These are phyloP conservation scores for Ceratocystis ficicola DNA, from an alignment of 2,329 filamentous ascomycete genomes.

Conservation along the genomic window DNA sequence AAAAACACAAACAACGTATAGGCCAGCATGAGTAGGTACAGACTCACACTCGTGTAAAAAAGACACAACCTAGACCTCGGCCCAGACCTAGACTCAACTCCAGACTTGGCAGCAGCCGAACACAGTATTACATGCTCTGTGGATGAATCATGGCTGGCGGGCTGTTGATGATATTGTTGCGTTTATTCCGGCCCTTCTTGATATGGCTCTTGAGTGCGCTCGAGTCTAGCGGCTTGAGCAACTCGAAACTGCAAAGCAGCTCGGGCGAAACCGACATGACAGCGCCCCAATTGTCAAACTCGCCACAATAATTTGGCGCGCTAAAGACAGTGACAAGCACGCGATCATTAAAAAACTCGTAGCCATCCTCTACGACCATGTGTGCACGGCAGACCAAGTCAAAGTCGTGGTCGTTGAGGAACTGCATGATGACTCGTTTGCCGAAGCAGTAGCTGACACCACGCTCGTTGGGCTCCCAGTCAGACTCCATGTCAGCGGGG, in stretches of 20 bases:
- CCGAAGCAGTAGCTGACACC: conserved; percentile 98
- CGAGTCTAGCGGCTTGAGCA: conserved; percentile 91
- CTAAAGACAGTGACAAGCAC: conserved; percentile 95
- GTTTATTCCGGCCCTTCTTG: conserved; percentile 91
- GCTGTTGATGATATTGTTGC: conserved; percentile 90
- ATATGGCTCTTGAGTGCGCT: conserved; percentile 96
- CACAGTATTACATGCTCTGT: conserved; percentile 20
- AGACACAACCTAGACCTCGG: not conserved
- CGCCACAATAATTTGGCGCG: conserved; percentile 94
- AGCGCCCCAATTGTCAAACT: conserved; percentile 98
- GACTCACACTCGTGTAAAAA: no score
- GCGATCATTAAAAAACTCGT: conserved; percentile 95
- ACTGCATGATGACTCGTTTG: conserved; percentile 95
- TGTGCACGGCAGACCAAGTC: conserved; percentile 94
- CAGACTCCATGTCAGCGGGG: conserved; percentile 92
- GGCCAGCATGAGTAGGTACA: not conserved
- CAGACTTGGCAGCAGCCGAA: not conserved
- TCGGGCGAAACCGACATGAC: conserved; percentile 96
- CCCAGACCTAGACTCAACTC: not conserved
- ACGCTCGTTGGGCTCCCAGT: conserved; percentile 95
- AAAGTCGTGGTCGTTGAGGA: conserved; percentile 87
- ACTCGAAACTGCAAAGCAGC: conserved; percentile 89
- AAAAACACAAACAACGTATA: not conserved
- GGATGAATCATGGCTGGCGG: conserved; percentile 34
- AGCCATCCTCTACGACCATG: conserved; percentile 98